These are phyloP conservation scores for Blastobotrys terrestris DNA, from an alignment of 805 yeast species.

Conservation along the genomic window DNA sequence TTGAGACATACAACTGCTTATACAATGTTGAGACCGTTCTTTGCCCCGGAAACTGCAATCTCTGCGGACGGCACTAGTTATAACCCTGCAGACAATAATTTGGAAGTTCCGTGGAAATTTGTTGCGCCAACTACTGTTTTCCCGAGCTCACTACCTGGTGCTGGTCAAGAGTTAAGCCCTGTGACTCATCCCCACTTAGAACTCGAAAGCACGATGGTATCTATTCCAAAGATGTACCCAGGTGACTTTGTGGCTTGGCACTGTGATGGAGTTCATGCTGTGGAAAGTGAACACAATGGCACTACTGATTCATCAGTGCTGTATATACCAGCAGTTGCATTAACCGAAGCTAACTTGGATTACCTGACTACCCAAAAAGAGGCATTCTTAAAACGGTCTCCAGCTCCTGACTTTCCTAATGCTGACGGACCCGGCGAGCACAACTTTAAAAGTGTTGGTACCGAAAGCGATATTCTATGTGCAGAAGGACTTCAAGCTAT, in stretches of 20 bases:
- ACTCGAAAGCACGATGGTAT: slow-evolving; percentile 29
- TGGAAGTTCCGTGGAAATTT: slow-evolving; percentile 20
- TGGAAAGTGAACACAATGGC: slow-evolving; percentile 35
- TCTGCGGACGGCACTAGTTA: slow-evolving; percentile 12
- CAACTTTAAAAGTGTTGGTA: slow-evolving; percentile 1
- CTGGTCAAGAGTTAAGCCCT: slow-evolving; percentile 31
- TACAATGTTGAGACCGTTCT: slow-evolving; percentile 37
- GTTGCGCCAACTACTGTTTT: slow-evolving; percentile 31
- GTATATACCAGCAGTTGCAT: slow-evolving; percentile 35
- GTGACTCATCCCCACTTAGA: slow-evolving; percentile 34
- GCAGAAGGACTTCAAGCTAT: slow-evolving; percentile 2
- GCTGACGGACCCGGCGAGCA: slow-evolving; percentile 14
- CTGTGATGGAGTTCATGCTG: slow-evolving; percentile 38
- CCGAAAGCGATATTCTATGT: slow-evolving; percentile 1
- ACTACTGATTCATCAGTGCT: slow-evolving; percentile 34
- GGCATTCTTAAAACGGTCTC: slow-evolving; percentile 13
- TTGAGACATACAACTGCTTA: slow-evolving; percentile 36
- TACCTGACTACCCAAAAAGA: slow-evolving; percentile 19
- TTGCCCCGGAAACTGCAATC: slow-evolving; percentile 22
- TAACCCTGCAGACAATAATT: slow-evolving; percentile 6
- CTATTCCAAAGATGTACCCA: slow-evolving; percentile 36
- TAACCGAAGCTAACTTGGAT: slow-evolving; percentile 19
- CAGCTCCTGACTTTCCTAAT: slow-evolving; percentile 26
- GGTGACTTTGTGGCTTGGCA: slow-evolving; percentile 44
- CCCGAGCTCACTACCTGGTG: slow-evolving; percentile 37